Conservation (phyloP, 306 rosid genomes). For the Castanopsis chinensis region DNA sequence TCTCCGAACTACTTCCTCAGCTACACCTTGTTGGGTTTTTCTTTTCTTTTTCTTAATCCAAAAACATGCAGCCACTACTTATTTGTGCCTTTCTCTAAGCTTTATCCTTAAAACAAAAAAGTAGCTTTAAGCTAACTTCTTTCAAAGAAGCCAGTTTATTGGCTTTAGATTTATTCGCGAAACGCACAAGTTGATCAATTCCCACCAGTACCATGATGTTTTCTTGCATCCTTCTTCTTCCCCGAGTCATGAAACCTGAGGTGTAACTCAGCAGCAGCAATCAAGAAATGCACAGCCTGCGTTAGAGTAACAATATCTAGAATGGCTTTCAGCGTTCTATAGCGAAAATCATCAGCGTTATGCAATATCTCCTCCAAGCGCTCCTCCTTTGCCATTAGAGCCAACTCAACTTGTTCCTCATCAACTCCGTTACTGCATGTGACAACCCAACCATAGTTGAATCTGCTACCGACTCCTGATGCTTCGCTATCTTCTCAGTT, state of each 20-base stretch:
- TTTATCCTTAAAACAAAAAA: too few relatives aligned
- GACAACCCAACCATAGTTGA: constrained; percentile 45
- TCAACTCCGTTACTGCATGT: constrained; percentile 26
- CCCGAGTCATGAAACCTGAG: constrained; percentile 71
- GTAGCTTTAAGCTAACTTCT: too few relatives aligned
- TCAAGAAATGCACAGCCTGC: constrained; percentile 54
- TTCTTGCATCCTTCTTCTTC: constrained; percentile 36
- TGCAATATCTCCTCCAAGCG: constrained; percentile 40
- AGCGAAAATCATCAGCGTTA: constrained; percentile 49
- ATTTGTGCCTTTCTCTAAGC: too few relatives aligned
- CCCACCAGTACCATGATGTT: background rate
- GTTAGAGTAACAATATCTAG: constrained; percentile 32
- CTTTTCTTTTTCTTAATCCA: too few relatives aligned
- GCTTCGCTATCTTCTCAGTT: constrained; percentile 51
- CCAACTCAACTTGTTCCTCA: constrained; percentile 28
- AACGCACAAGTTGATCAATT: background rate
- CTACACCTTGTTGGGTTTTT: too few relatives aligned
- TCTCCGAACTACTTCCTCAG: too few relatives aligned
- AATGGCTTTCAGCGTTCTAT: constrained; percentile 36
- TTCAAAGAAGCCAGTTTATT: too few relatives aligned
- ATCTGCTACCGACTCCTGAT: constrained; percentile 53
- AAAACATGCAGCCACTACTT: too few relatives aligned
- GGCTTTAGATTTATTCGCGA: too few relatives aligned
- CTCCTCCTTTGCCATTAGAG: constrained; percentile 33
- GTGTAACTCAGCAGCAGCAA: constrained; percentile 61